Evolutionary conservation across 2,329 filamentous ascomycete genomes (phyloP), one percentile per base, ranked within the genome.

Genomic region (Chaetomium sp.): DNA sequence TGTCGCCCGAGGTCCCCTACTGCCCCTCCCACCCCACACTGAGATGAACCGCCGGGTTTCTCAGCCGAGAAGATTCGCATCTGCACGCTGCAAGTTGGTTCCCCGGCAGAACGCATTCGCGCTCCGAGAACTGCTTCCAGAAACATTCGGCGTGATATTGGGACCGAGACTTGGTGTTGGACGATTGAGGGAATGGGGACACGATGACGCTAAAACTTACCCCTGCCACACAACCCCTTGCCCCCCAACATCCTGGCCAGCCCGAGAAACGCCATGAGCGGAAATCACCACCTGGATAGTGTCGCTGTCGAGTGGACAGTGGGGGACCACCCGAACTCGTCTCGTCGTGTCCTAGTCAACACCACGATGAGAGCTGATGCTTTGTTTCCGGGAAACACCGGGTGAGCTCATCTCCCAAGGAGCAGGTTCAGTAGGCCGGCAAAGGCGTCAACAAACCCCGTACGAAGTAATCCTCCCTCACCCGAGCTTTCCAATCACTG

Each of bases 1-100:
- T 62, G 47, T 55, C 55, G 54, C n/a, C 63, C 35, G 58, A 58
- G 31, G 9, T 59, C 33, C 54, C 4, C 13, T 27, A 49, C 47
- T 49, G 35, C 57, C 53, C 63, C 25, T 58, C 54, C 16, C 45
- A 47, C 45, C 45, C 55, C 63, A 57, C 54, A 45, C 23, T 38
- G 31, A n/a, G n/a, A n/a, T 56, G 45, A 27, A 35, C 56, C 31
- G 31, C 16, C 27, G 27, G 51, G 27, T 16, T 31, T 31, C 25
- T 16, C 29, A 54, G 27, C 27, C 27, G 27, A 9, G 25, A 31
- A 35, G 10, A 19, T 21, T 35, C 29, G 19, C 16, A 60, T 38
- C 57, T 53, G 31, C 47, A 60, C 12, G 25, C 42, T 51, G 31
- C 57, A 16, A 38, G 21, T 42, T 60, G 47, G 19, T 12, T n/a